Base-by-base conservation (phyloP, 768 basidiomycete species). In the Collybia sp. region DNA sequence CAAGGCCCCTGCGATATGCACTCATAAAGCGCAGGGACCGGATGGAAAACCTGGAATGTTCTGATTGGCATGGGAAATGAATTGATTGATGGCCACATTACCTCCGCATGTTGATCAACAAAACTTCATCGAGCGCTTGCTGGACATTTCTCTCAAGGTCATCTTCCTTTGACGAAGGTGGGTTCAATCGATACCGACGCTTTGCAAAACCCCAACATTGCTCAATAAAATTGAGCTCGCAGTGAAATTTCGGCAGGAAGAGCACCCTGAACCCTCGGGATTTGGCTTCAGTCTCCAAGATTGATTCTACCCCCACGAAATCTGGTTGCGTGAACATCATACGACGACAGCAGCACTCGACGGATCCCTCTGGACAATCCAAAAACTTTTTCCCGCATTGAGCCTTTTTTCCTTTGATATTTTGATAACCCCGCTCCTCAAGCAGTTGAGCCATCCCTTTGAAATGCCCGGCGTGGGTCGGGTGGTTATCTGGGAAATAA, bases 401-500 rank as follows among this genome's bases (percentile, higher is more conserved):
- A 11, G 39, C 10, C 57, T 12, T 53, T n/a, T 62, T 44, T 16
- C 53, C 52, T 44, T 47, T 51, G 53, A 25, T 54, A 53, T 55
- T 54, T 42, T 41, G 54, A 54, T 45, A 55, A 11, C 52, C 67
- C 33, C 38, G n/a, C n/a, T n/a, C n/a, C n/a, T n/a, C 18, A 6
- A 60, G 50, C 32, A 60, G 52, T 1, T 32, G 30, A 3, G 40
- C 57, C 60, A 65, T 65, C 11, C 64, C 63, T 43, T 65, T 65
- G 52, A 63, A 65, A 5, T 43, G 12, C 1, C 63, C 54, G 13
- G 56, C 32, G n/a, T 15, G n/a, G 12, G 5, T 25, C 18, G 35
- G 36, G 25, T 47, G 46, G 2, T 18, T 17, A 2, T 10, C 4
- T n/a, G 42, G 42, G 46, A 42, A 47, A 25, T 47, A 47, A 3